Conservation (phyloP, 1,284 basidiomycete species). For the Ustilago curta region DNA sequence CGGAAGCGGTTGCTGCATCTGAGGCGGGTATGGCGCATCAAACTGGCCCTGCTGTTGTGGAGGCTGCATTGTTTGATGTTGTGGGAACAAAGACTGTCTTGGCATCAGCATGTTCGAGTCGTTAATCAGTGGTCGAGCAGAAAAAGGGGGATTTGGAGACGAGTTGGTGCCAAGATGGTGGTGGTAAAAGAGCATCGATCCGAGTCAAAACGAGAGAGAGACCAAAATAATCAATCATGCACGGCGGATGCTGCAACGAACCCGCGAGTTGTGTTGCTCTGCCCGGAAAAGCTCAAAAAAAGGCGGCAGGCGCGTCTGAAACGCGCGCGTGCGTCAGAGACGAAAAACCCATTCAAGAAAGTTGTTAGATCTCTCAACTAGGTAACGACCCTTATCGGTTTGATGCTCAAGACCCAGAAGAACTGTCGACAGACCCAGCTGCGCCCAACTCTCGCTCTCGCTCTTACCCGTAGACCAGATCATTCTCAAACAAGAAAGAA, state of each 20-base stretch:
- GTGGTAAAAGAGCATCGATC: neutral
- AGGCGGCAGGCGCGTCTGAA: conserved; percentile 8
- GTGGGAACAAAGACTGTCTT: conserved; percentile 31
- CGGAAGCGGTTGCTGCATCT: conserved; percentile 33
- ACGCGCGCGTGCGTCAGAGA: conserved; percentile 5
- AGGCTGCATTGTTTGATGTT: conserved; percentile 23
- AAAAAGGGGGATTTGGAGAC: too few species aligned
- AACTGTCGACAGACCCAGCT: neutral
- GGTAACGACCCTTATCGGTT: too few species aligned
- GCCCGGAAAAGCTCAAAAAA: neutral
- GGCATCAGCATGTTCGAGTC: conserved; percentile 29
- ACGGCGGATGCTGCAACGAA: neutral
- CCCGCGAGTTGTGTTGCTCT: conserved; percentile 8
- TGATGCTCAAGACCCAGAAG: neutral
- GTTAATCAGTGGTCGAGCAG: too few species aligned
- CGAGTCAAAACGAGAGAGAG: neutral
- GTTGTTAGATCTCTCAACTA: conserved; percentile 7
- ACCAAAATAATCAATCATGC: neutral
- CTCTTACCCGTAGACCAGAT: too few species aligned
- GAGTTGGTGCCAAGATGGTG: too few species aligned
- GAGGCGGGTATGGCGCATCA: conserved; percentile 17
- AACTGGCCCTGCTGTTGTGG: conserved; percentile 13
- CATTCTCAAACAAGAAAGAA: neutral
- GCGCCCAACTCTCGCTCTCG: too few species aligned
- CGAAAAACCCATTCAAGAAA: too few species aligned